Percentiles rank a stretch among this genome's conserved stretches.
Evolutionary conservation across 768 basidiomycete species (phyloP).

Genomic region (Coprinopsis sp.): DNA sequence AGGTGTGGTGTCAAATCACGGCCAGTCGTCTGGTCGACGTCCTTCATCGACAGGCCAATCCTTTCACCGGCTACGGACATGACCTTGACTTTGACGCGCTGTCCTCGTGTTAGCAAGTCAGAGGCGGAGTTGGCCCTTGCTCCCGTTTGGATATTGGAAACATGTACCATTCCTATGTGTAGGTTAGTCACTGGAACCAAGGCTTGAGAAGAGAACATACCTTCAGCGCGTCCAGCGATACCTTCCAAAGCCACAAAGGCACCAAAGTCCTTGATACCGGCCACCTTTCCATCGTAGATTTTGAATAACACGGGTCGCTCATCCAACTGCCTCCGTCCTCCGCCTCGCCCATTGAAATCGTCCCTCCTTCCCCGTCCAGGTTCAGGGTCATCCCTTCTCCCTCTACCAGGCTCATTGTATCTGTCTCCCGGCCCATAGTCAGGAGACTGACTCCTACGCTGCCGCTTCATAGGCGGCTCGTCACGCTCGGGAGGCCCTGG

Average conservation of each 20-base stretch:
- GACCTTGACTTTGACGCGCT: slow-evolving; percentile 92
- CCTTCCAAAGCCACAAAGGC: slow-evolving; percentile 92
- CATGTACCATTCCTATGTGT: slow-evolving; percentile 87
- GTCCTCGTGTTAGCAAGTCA: slow-evolving; percentile 81
- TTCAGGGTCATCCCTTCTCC: slow-evolving; percentile 35
- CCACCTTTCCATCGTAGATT: slow-evolving; percentile 86
- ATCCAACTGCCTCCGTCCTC: slow-evolving; percentile 54
- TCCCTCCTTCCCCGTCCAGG: slow-evolving; percentile 32
- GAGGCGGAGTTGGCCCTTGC: slow-evolving; percentile 81
- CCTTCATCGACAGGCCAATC: slow-evolving; percentile 92
- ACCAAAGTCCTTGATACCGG: slow-evolving; percentile 90
- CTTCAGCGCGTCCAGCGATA: slow-evolving; percentile 80
- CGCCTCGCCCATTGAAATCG: slow-evolving; percentile 17
- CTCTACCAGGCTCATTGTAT: slow-evolving; percentile 29
- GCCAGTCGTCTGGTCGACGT: slow-evolving; percentile 89
- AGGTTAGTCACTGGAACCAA: slow-evolving; percentile 9
- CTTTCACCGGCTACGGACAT: slow-evolving; percentile 85
- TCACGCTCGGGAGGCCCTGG: slow-evolving; percentile 34
- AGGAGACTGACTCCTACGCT: slow-evolving; percentile 51
- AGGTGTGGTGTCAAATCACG: slow-evolving; percentile 93
- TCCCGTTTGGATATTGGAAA: slow-evolving; percentile 85
- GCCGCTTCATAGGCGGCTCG: slow-evolving; percentile 57
- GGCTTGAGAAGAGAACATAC: slow-evolving; percentile 34
- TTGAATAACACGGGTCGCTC: slow-evolving; percentile 88
- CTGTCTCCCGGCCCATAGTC: slow-evolving; percentile 62